Conservation (phyloP, 805 yeast genomes). For the Candida germanica region DNA sequence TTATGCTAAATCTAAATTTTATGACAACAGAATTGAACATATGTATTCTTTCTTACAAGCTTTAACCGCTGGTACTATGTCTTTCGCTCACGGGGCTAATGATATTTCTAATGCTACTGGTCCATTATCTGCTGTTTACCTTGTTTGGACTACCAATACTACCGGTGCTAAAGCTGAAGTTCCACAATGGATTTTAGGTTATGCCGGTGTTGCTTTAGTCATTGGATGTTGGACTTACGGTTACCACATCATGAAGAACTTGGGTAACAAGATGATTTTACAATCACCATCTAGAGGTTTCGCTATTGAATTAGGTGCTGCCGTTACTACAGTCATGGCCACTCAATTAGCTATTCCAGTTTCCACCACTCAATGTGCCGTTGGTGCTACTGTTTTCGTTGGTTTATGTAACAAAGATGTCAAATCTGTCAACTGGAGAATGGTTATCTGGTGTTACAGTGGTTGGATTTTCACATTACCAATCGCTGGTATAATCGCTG, state of each 20-base stretch:
- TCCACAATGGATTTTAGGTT: constrained; percentile 70
- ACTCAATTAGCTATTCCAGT: constrained; percentile 69
- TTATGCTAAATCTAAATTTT: constrained; percentile 59
- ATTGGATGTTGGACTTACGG: constrained; percentile 72
- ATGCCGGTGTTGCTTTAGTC: constrained; percentile 63
- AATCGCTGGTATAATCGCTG: constrained; percentile 69
- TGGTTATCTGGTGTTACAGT: constrained; percentile 65
- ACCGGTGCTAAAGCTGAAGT: constrained; percentile 49
- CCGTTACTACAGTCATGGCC: constrained; percentile 71
- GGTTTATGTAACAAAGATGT: constrained; percentile 67
- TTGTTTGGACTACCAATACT: constrained; percentile 54
- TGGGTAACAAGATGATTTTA: constrained; percentile 71
- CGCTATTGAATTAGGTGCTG: constrained; percentile 74
- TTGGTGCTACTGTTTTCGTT: constrained; percentile 74
- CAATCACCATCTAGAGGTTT: constrained; percentile 81
- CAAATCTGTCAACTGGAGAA: constrained; percentile 71
- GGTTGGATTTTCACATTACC: constrained; percentile 78
- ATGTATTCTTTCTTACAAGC: constrained; percentile 67
- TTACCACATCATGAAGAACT: constrained; percentile 63
- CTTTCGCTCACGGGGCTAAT: constrained; percentile 80
- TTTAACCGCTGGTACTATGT: constrained; percentile 74
- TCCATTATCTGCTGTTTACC: constrained; percentile 64
- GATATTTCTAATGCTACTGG: constrained; percentile 79
- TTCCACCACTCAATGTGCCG: constrained; percentile 76
- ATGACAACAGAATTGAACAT: constrained; percentile 69